phyloP scores from a whole-genome alignment of 306 rosid species.

The Gastrolobium bilobum region DNA sequence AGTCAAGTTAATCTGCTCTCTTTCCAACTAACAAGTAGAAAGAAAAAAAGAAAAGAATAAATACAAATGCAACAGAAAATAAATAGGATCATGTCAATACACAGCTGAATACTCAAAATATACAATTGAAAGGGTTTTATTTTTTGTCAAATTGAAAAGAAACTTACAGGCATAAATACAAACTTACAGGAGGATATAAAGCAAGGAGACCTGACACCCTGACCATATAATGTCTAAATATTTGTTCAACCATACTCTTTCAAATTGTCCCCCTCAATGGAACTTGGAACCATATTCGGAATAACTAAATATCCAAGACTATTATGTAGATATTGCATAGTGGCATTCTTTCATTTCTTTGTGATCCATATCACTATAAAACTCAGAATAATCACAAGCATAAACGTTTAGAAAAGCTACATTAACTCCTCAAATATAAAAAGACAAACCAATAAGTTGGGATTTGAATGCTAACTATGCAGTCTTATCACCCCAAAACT shows the following conservation, averaged over 20 bases:
- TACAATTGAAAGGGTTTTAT: neutral
- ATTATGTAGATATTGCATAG: neutral
- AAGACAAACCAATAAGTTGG: neutral
- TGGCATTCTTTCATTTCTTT: neutral
- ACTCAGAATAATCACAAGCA: neutral
- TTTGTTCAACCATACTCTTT: constrained; percentile 6
- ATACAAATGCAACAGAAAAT: neutral
- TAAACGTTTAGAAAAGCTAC: neutral
- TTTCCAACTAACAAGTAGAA: neutral
- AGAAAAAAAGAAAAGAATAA: neutral
- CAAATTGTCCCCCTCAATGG: neutral
- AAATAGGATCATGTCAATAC: neutral
- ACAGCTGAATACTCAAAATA: neutral
- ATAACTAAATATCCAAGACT: neutral
- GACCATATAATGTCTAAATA: neutral
- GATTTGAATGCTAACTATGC: neutral
- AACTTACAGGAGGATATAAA: neutral
- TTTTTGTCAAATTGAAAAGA: neutral
- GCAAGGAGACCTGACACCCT: neutral
- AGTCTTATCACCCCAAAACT: constrained; percentile 15
- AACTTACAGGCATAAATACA: neutral
- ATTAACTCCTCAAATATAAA: constrained; percentile 4
- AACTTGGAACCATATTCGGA: neutral
- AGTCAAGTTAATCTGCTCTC: neutral
- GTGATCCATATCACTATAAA: neutral